Percentiles rank a stretch among this genome's conserved stretches.
Evolutionary conservation across 2,329 filamentous ascomycete genomes (phyloP).

Genomic region (Ceratocystis papillata): DNA sequence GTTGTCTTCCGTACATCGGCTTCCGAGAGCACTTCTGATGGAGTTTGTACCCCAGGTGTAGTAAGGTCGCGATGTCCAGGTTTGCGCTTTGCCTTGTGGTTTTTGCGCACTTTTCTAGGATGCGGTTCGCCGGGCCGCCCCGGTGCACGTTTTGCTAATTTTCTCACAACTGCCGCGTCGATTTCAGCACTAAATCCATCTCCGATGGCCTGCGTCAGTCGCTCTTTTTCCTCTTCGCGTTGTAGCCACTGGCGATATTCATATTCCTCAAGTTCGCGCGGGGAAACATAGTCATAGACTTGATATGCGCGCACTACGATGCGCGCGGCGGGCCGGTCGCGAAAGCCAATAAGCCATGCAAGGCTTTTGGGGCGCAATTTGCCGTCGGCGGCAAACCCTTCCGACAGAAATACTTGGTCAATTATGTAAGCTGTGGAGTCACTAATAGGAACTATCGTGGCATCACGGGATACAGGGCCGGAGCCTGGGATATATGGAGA

Average conservation of each 20-base stretch:
- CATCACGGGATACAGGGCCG: slow-evolving; percentile 39
- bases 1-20: background rate
- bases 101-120: background rate
- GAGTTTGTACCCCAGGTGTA: background rate
- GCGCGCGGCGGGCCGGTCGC: slow-evolving; percentile 41
- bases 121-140: slow-evolving; percentile 6
- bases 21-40: background rate
- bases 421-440: slow-evolving; percentile 49
- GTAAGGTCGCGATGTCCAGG: background rate
- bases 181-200: slow-evolving; percentile 14
- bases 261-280: slow-evolving; percentile 45
- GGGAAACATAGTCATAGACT: slow-evolving; percentile 50
- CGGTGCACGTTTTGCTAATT: slow-evolving; percentile 1
- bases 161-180: background rate
- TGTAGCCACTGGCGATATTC: slow-evolving; percentile 39
- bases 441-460: slow-evolving; percentile 39
- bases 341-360: slow-evolving; percentile 46
- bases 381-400: slow-evolving; percentile 31
- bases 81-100: background rate
- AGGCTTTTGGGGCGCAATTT: slow-evolving; percentile 36
- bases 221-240: slow-evolving; percentile 34
- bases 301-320: slow-evolving; percentile 38
- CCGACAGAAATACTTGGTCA: slow-evolving; percentile 41
- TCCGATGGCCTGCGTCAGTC: background rate
- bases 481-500: slow-evolving; percentile 37